Evolutionary conservation across 1,284 basidiomycete genomes (phyloP).

Genomic region (Hymenochaete sp.): DNA sequence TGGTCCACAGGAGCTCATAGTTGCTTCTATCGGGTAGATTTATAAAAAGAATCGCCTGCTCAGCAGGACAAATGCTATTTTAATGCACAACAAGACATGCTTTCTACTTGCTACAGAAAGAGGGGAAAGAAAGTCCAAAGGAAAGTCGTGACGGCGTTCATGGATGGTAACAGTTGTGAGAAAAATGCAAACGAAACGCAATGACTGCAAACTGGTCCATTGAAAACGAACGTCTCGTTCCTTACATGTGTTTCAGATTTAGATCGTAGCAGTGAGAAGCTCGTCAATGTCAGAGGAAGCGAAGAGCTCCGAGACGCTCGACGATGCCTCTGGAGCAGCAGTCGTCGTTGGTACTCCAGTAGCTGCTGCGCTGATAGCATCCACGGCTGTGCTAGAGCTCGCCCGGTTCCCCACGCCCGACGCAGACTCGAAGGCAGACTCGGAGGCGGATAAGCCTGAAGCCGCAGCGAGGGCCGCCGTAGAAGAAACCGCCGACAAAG

Average conservation of each 20-base stretch:
- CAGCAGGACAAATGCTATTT: background rate
- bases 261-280: constrained; percentile 14
- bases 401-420: background rate
- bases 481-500: background rate
- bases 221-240: background rate
- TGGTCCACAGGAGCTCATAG: no score
- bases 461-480: background rate
- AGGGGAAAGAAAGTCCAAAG: no score
- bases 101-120: no score
- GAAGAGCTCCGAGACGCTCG: background rate
- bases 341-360: constrained; percentile 2
- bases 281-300: constrained; percentile 4
- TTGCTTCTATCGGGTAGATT: no score
- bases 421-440: background rate
- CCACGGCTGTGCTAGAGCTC: background rate
- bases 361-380: background rate
- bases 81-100: background rate
- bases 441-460: background rate
- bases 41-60: no score
- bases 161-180: background rate
- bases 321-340: background rate
- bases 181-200: background rate
- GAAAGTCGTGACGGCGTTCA: background rate
- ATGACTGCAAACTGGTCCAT: background rate
- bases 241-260: background rate